Evolutionary conservation across 352 stramenopile genomes (phyloP).

Genomic region (Pythium diclinum): DNA sequence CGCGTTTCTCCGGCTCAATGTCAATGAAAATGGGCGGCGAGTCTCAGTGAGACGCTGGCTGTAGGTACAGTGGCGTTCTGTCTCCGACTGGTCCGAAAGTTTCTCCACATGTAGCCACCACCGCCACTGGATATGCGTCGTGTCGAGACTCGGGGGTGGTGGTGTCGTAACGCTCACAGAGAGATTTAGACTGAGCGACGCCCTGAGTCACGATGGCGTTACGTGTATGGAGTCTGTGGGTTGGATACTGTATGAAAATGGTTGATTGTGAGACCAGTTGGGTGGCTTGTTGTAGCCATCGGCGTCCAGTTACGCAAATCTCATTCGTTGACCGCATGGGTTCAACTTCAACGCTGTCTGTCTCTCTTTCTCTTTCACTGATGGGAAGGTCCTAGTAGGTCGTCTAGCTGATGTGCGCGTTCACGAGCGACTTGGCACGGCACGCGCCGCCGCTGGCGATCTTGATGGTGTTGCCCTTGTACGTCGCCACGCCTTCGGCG

Average conservation of each 20-base stretch:
- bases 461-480: constrained; percentile 73
- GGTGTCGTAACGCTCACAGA: background rate
- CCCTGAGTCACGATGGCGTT: too few species aligned
- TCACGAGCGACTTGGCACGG: constrained; percentile 52
- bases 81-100: background rate
- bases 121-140: background rate
- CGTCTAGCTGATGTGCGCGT: constrained; percentile 70
- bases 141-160: background rate
- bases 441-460: constrained; percentile 67
- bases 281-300: background rate
- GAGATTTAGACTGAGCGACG: background rate
- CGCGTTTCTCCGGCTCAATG: background rate
- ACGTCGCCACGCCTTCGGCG: constrained; percentile 64
- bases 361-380: constrained; percentile 4
- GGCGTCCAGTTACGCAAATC: background rate
- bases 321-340: background rate
- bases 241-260: background rate
- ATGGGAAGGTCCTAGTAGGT: background rate
- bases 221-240: background rate
- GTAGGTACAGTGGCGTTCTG: background rate
- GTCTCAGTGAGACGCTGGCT: constrained; percentile 1
- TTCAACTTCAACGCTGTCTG: background rate
- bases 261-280: background rate
- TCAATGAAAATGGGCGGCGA: background rate
- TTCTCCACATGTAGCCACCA: background rate